phyloP scores from a whole-genome alignment of 257 asterid species.

The Cruciata laevipes region DNA sequence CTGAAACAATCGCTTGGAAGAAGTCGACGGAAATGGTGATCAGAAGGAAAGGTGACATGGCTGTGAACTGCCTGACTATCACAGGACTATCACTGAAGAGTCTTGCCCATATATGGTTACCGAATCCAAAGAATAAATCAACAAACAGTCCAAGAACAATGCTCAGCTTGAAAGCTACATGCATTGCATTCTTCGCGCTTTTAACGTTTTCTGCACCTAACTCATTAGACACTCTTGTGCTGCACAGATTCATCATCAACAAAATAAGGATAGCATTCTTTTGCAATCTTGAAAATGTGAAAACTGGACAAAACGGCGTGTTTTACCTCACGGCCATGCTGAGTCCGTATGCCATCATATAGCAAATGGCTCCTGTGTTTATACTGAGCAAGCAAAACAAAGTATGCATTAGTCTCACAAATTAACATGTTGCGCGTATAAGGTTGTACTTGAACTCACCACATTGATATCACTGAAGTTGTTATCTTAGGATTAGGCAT shows the following conservation, averaged over 20 bases:
- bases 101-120: conserved; percentile 61
- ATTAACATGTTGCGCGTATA: neutral
- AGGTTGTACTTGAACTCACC: conserved; percentile 28
- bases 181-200: conserved; percentile 59
- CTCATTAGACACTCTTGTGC: conserved; percentile 87
- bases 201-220: conserved; percentile 58
- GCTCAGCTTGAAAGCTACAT: conserved; percentile 48
- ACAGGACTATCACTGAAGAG: conserved; percentile 51
- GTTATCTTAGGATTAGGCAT: conserved; percentile 64
- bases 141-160: conserved; percentile 32
- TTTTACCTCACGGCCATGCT: conserved; percentile 75
- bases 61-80: conserved; percentile 34
- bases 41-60: conserved; percentile 56
- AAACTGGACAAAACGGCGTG: neutral
- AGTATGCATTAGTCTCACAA: neutral
- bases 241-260: conserved; percentile 21
- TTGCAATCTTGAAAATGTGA: neutral
- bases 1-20: conserved; percentile 39
- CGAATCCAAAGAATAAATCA: conserved; percentile 35
- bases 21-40: conserved; percentile 43
- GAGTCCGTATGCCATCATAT: conserved; percentile 58
- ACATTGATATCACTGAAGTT: conserved; percentile 77
- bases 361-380: conserved; percentile 37
- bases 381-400: conserved; percentile 18
- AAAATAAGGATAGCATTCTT: no score